Percentiles rank a stretch among this genome's conserved stretches.
phyloP scores from a whole-genome alignment of 805 yeast species.

The Clavispora asparagi region DNA sequence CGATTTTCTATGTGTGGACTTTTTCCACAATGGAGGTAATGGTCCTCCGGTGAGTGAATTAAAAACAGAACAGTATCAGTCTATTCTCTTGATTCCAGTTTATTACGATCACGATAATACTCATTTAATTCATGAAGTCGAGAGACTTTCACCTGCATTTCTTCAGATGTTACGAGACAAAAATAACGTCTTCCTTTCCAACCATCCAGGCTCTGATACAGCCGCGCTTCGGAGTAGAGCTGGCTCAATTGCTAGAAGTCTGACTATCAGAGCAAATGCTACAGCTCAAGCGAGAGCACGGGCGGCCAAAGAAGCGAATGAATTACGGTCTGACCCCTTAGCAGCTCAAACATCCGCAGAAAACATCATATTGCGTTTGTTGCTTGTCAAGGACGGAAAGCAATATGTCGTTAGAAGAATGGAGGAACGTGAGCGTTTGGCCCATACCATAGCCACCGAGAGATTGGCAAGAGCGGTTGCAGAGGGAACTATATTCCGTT shows the following conservation, averaged over 20 bases:
- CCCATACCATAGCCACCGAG: conserved; percentile 52
- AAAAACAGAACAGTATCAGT: conserved; percentile 60
- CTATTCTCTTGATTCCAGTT: conserved; percentile 56
- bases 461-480: conserved; percentile 44
- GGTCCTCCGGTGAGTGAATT: conserved; percentile 69
- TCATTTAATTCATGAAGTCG: conserved; percentile 53
- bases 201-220: conserved; percentile 5
- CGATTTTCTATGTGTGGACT: conserved; percentile 56
- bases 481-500: conserved; percentile 26
- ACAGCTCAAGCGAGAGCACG: conserved; percentile 50
- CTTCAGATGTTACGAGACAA: conserved; percentile 44
- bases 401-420: conserved; percentile 55
- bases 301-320: conserved; percentile 19
- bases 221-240: conserved; percentile 26
- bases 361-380: conserved; percentile 65
- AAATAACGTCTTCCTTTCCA: conserved; percentile 30
- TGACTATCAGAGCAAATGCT: conserved; percentile 69
- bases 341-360: conserved; percentile 46
- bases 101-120: conserved; percentile 51
- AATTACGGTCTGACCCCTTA: conserved; percentile 25
- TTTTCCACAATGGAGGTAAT: conserved; percentile 75
- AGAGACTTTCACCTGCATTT: conserved; percentile 51
- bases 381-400: conserved; percentile 60
- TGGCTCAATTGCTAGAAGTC: conserved; percentile 52
- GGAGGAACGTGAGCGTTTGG: conserved; percentile 55